Evolutionary conservation across 495 filamentous ascomycete species (phyloP).

Genomic region (Glonium stellatum): DNA sequence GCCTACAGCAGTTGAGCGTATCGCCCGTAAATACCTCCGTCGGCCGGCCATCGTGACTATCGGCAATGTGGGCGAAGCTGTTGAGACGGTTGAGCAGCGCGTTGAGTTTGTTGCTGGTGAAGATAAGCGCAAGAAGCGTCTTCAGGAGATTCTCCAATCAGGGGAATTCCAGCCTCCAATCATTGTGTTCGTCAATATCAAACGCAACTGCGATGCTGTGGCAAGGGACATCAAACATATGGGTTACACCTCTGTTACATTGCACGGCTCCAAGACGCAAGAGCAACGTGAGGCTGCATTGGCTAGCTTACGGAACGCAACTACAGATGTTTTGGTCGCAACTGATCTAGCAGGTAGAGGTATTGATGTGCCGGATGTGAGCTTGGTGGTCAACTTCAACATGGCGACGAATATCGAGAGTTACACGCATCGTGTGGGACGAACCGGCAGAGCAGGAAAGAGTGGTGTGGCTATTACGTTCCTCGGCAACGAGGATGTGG

Average conservation of each 20-base stretch:
- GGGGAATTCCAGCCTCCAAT: constrained; percentile 86
- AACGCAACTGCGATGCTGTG: constrained; percentile 95
- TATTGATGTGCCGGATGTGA: constrained; percentile 96
- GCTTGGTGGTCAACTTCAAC: constrained; percentile 96
- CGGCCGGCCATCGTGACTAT: constrained; percentile 93
- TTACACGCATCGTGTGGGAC: constrained; percentile 96
- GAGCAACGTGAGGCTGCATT: constrained; percentile 95
- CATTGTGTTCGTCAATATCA: constrained; percentile 99
- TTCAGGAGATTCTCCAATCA: constrained; percentile 80
- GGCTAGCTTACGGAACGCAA: constrained; percentile 71
- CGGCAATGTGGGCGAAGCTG: constrained; percentile 91
- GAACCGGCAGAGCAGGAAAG: constrained; percentile 97
- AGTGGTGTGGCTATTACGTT: constrained; percentile 96
- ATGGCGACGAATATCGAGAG: constrained; percentile 92
- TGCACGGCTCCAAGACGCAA: constrained; percentile 94
- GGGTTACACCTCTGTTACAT: constrained; percentile 83
- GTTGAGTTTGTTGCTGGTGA: constrained; percentile 89
- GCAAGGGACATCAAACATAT: constrained; percentile 92
- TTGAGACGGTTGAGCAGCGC: constrained; percentile 96
- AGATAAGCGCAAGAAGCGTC: constrained; percentile 95
- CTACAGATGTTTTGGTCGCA: constrained; percentile 84
- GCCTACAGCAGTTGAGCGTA: constrained; percentile 87
- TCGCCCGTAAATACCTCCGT: constrained; percentile 91
- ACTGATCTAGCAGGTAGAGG: constrained; percentile 94
- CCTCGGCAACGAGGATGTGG: constrained; percentile 83